Base-by-base conservation (phyloP, 176 grass and related monocot genomes). In the Microstegium vimineum region DNA sequence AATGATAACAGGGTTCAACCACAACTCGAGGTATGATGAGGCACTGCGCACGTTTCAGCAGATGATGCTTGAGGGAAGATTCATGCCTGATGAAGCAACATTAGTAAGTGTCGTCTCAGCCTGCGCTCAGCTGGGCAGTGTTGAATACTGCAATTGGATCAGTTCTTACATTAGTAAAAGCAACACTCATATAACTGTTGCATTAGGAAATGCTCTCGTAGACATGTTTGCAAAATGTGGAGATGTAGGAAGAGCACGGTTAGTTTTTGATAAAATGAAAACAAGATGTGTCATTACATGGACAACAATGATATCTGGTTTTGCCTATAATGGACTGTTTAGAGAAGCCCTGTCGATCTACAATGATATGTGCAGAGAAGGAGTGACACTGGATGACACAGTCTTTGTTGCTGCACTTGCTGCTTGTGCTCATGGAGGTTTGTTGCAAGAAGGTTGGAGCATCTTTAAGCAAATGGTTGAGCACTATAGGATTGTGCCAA, bases 171-270 rank as follows among this genome's bases (percentile, higher is more conserved):
- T 90, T 31, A 41, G 57, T 47, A 90, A 80, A 57, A 70, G 59
- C 32, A 83, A 83, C 8, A 37, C 35, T 33, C 76, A 74, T 25
- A 31, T 87, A 35, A 83, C 84, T 18, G 40, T 83, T 83, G 61
- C 84, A 56, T 31, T 90, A 62, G 89, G 79, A 75, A 90, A 90
- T 87, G 80, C 84, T 71, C 80, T 87, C 5, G 70, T 90, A 69
- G 84, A 90, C 41, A 90, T 90, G 84, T 90, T 87, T 80, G 75
- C 89, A 28, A 90, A 90, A 64, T 90, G 89, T 65, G 89, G 89
- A 16, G 89, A 90, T 73, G 57, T 90, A 33, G 64, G 56, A 20
- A 75, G 69, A 74, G 84, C 89, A 16, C 38, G 35, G 17, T 80
- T 30, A 18, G 18, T 84, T 22, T 90, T 90, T 46, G 7, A 87